Evolutionary conservation across 208 protist genomes (phyloP), one percentile per base, ranked within the genome.

Genomic region (Leishmania martiniquensis): DNA sequence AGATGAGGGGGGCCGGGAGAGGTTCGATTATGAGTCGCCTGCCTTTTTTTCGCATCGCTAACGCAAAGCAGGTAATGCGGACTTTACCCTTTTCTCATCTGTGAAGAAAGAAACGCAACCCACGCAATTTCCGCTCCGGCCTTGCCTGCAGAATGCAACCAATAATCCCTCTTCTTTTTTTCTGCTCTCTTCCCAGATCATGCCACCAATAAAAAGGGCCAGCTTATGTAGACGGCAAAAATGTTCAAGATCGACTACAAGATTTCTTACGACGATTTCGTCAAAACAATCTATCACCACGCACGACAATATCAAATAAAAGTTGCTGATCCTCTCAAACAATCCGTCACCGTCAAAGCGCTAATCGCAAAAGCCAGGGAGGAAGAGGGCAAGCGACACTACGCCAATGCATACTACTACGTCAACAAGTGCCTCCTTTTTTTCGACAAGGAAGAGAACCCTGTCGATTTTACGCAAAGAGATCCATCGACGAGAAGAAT

Each of bases 201-300:
- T 13, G 39, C 0, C n/a, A n/a, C 4, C 7, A 12, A 13, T 54
- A 55, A 59, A 72, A 72, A 0, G 0, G 29, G 22, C 0, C 42
- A 12, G 4, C 15, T 32, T 32, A 4, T 32, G 44, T 52, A 47
- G 2, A 6, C 15, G 20, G 49, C 20, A 0, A 75, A 25, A 75
- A 78, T 88, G 85, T 94, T 94, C 77, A 74, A 75, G 3, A 47
- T 95, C 34, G 89, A 95, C 77, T 81, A 55, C 32, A 83, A 89
- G 44, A 88, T 89, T 67, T 47, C 78, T 5, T 93, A 85, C 66
- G 75, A 83, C 1, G 90, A 92, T 15, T 95, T 84, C 65, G 75
- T 83, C 37, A 80, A 78, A 42, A 93, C 83, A 25, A 95, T 95
- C 22, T 89, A 77, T 32, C 47, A 89, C 60, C 87, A 95, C 63